Evolutionary conservation across 1,139 yeast genomes (phyloP), one percentile per base, ranked within the genome.

Genomic region (Suhomyces wounanorum): DNA sequence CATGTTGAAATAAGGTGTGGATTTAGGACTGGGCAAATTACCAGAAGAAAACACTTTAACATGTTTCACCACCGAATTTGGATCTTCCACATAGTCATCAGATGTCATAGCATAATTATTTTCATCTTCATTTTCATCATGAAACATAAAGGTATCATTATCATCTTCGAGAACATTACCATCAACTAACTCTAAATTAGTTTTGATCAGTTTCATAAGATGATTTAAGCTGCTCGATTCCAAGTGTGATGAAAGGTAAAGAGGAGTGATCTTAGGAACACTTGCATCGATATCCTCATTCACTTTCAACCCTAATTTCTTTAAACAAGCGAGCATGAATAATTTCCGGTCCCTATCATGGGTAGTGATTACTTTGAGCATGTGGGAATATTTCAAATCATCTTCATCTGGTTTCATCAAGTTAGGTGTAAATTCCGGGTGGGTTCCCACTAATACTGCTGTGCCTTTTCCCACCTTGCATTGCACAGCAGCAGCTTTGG

Each of bases 381-480:
- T 69, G 0, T 60, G 56, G 1, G 66, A 59, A 48, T 76, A 75
- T 14, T 39, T 41, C n/a, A 60, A 65, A 33, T 59, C 61, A 13
- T 67, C 68, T 1, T 57, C 58, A 4, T 52, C 49, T 0, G 66
- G 61, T 48, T 70, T 70, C 67, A 87, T 64, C 18, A 83, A 59
- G 10, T 73, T 72, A 0, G 91, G 85, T 1, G 84, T 75, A 62
- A 85, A 90, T 66, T 95, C 99, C 0, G 97, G 96, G 66, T 95
- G 99, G 0, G 91, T 79, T 0, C 98, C 98, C 3, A 87, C 76
- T n/a, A 94, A 74, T 2, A 94, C 67, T 0, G 85, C 96, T 37
- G 72, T 74, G 1, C 99, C 99, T 44, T 78, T 74, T 0, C 97
- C 97, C 2, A 84, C 81, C 14, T 75, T 73, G 59, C 90, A 81